These are phyloP conservation scores for Primulina eburnea DNA, from an alignment of 257 asterid genomes.

Conservation along the genomic window DNA sequence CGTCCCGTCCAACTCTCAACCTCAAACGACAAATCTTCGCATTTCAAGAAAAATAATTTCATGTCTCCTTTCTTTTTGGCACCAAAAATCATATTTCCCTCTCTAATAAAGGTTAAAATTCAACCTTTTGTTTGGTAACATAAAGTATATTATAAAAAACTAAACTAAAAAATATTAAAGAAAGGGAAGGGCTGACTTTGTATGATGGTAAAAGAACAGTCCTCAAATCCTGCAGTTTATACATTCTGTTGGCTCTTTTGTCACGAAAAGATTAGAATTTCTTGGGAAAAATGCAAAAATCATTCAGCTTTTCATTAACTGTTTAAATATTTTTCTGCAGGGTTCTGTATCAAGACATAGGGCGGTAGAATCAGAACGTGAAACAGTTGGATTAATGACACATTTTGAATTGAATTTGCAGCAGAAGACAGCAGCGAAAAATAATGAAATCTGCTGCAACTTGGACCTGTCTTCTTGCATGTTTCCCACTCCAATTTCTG, in stretches of 20 bases:
- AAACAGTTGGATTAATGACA: neutral
- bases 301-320: slow-evolving; percentile 29
- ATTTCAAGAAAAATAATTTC: too few relatives aligned
- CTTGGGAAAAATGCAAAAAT: slow-evolving; percentile 38
- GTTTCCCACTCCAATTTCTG: slow-evolving; percentile 17
- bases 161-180: slow-evolving; percentile 2
- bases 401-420: slow-evolving; percentile 24
- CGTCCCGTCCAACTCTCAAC: neutral
- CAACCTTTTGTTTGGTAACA: too few relatives aligned
- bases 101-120: too few relatives aligned
- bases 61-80: too few relatives aligned
- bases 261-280: slow-evolving; percentile 38
- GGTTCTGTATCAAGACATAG: slow-evolving; percentile 51
- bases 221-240: slow-evolving; percentile 42
- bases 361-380: slow-evolving; percentile 30
- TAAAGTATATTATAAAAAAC: slow-evolving; percentile 22
- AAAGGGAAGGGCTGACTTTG: slow-evolving; percentile 18
- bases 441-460: slow-evolving; percentile 31
- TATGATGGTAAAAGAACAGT: slow-evolving; percentile 44
- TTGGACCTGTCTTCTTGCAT: slow-evolving; percentile 33
- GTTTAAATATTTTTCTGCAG: slow-evolving; percentile 28
- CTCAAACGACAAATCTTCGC: too few relatives aligned
- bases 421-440: slow-evolving; percentile 19
- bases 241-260: slow-evolving; percentile 45
- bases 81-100: too few relatives aligned